Percentiles rank a stretch among this genome's conserved stretches.
Evolutionary conservation across 2,329 filamentous ascomycete genomes (phyloP).

Genomic region (Penicillium sp.): DNA sequence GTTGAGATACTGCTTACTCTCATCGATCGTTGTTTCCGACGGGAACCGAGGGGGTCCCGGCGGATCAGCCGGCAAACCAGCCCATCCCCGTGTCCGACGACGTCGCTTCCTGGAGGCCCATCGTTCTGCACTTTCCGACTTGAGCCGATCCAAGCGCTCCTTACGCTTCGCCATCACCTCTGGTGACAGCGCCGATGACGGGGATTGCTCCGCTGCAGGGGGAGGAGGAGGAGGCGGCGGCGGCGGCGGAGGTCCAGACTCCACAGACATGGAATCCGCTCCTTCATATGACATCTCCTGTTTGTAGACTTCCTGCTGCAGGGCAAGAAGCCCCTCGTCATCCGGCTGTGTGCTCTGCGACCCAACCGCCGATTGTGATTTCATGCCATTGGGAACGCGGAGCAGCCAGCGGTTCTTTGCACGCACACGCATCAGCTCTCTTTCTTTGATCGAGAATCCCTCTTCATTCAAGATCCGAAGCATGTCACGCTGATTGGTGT

Average conservation of each 20-base stretch:
- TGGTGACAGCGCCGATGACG: conserved; percentile 35
- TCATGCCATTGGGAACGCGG: conserved; percentile 56
- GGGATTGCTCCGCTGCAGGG: conserved; percentile 12
- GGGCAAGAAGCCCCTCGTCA: conserved; percentile 33
- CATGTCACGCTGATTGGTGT: conserved; percentile 68
- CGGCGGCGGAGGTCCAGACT: background rate
- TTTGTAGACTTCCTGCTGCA: conserved; percentile 38
- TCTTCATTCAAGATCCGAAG: conserved; percentile 62
- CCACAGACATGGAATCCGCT: conserved; percentile 21
- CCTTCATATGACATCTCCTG: conserved; percentile 25
- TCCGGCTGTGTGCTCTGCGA: conserved; percentile 23
- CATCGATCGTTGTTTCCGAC: conserved; percentile 75
- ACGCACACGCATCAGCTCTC: conserved; percentile 65
- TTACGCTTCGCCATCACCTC: conserved; percentile 50
- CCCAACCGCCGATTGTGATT: conserved; percentile 32
- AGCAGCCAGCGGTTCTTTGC: conserved; percentile 63
- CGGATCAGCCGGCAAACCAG: conserved; percentile 61
- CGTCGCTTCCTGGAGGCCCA: conserved; percentile 61
- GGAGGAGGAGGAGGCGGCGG: background rate
- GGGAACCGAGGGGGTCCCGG: conserved; percentile 67
- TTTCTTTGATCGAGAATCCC: conserved; percentile 65
- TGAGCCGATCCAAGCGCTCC: conserved; percentile 50
- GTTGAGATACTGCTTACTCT: conserved; percentile 64
- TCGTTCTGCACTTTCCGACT: conserved; percentile 56
- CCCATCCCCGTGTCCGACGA: conserved; percentile 62